Percentiles rank a stretch among this genome's conserved stretches.
Conservation (phyloP, 257 asterid genomes). For the Gentiana dahurica region DNA sequence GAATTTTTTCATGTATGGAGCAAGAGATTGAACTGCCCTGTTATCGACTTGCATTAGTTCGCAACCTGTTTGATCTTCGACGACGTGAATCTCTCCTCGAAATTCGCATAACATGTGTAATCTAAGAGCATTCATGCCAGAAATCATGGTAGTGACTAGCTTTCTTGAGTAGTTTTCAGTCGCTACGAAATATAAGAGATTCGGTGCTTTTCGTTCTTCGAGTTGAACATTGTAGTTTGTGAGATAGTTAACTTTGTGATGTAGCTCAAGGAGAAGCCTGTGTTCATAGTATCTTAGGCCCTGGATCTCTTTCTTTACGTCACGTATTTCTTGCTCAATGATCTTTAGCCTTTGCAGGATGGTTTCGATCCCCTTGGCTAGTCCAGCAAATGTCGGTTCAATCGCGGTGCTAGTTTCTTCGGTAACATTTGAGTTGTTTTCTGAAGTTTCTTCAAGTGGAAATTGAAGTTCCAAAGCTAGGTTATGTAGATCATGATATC, state of each 20-base stretch:
- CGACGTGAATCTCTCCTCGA: constrained; percentile 75
- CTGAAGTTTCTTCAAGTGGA: constrained; percentile 39
- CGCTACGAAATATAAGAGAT: constrained; percentile 60
- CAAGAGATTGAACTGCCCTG: constrained; percentile 48
- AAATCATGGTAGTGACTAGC: constrained; percentile 54
- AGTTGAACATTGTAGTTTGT: constrained; percentile 58
- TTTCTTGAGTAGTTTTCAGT: constrained; percentile 75
- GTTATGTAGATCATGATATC: constrained; percentile 69
- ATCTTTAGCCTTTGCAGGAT: constrained; percentile 69
- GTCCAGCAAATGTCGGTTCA: constrained; percentile 65
- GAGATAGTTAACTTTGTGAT: constrained; percentile 63
- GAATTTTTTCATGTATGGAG: constrained; percentile 65
- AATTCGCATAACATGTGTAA: constrained; percentile 75
- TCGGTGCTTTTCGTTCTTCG: constrained; percentile 77
- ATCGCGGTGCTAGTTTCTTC: constrained; percentile 40
- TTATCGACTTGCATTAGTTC: constrained; percentile 80
- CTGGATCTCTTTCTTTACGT: constrained; percentile 73
- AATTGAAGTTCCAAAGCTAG: constrained; percentile 81
- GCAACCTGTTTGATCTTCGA: constrained; percentile 73
- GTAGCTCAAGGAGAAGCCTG: constrained; percentile 52
- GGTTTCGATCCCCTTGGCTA: constrained; percentile 79
- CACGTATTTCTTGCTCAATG: constrained; percentile 82
- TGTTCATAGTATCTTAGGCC: constrained; percentile 84
- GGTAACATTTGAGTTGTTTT: constrained; percentile 12
- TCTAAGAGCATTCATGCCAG: constrained; percentile 73